phyloP scores from a whole-genome alignment of 129 eudicot genomes.

The carrot (Daucus carota) region DH1_v3.0 NC_030383.2:7889001-7889500 shows the following conservation, averaged over 20 bases:
- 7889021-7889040: too few relatives aligned
- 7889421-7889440: slow-evolving; percentile 67
- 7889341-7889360: slow-evolving; percentile 59
- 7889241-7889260: slow-evolving; percentile 81
- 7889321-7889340: slow-evolving; percentile 69
- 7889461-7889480: slow-evolving; percentile 71
- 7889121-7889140: too few relatives aligned
- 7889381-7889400: slow-evolving; percentile 63
- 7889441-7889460: slow-evolving; percentile 95
- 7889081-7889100: too few relatives aligned
- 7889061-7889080: too few relatives aligned
- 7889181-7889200: too few relatives aligned
- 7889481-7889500: slow-evolving; percentile 84
- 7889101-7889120: too few relatives aligned
- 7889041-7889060: too few relatives aligned
- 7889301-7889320: slow-evolving; percentile 91
- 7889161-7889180: too few relatives aligned
- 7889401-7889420: slow-evolving; percentile 86
- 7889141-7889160: too few relatives aligned
- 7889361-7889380: slow-evolving; percentile 52
- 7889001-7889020: too few relatives aligned
- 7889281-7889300: slow-evolving; percentile 63
- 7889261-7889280: slow-evolving; percentile 74
- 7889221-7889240: slow-evolving; percentile 53
- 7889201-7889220: too few relatives aligned